A percentile compares a stretch with the other conserved stretches of the same genome.
Evolutionary conservation across 2,329 filamentous ascomycete genomes (phyloP).

Genomic region (Neonectria punicea): DNA sequence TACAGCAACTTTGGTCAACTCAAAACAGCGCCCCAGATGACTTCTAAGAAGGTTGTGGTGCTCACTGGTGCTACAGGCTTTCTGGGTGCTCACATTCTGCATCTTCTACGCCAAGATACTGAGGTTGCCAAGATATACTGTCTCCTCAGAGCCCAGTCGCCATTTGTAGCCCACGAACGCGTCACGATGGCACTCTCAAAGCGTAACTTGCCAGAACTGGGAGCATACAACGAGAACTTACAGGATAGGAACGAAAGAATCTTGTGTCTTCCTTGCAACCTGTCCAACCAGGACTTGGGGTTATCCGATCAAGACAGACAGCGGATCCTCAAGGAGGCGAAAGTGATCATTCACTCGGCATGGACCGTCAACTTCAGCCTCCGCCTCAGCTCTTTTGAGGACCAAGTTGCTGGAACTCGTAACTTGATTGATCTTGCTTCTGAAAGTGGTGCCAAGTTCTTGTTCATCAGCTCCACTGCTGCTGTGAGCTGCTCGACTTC

Average conservation of each 20-base stretch:
- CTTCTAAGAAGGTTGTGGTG: conserved; percentile 41
- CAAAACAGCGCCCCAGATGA: fast-evolving
- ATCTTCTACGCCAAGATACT: conserved; percentile 25
- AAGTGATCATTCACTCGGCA: conserved; percentile 58
- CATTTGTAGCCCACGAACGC: conserved; percentile 13
- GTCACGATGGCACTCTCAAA: conserved; percentile 25
- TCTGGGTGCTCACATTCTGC: conserved; percentile 66
- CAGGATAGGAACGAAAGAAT: conserved; percentile 16
- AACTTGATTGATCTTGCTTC: conserved; percentile 55
- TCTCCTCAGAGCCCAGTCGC: conserved; percentile 54
- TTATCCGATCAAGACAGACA: not conserved
- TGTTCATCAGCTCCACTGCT: conserved; percentile 63
- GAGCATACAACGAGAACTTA: not conserved
- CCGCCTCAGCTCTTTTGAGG: conserved; percentile 59
- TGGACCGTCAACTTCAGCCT: conserved; percentile 69
- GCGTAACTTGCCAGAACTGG: conserved; percentile 15
- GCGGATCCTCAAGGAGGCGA: not conserved
- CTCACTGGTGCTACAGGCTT: conserved; percentile 75
- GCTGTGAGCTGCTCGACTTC: conserved; percentile 50
- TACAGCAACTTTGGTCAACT: conserved; percentile 20
- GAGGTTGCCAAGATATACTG: conserved; percentile 29
- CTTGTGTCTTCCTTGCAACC: conserved; percentile 30
- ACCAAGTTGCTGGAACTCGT: conserved; percentile 56
- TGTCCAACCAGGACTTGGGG: conserved; percentile 20
- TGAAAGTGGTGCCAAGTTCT: conserved; percentile 46